phyloP scores from a whole-genome alignment of 345 rosid species.

The Melastoma malabathricum region DNA sequence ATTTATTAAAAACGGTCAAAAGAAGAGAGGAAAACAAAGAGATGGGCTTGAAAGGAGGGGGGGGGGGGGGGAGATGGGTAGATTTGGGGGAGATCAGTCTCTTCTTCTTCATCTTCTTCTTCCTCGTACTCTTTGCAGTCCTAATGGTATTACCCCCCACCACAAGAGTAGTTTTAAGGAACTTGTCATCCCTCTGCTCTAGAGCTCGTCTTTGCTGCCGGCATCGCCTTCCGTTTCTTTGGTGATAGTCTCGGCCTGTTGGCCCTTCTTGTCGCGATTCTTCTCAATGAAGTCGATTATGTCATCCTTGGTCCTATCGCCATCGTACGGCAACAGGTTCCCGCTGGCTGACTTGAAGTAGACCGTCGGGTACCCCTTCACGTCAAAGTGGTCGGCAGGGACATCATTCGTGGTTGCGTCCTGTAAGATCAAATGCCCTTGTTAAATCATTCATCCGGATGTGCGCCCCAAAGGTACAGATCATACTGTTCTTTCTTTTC shows the following conservation, averaged over 20 bases:
- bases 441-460: not conserved
- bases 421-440: conserved; percentile 17
- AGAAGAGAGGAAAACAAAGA: too few species aligned
- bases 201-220: conserved; percentile 52
- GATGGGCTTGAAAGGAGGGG: too few species aligned
- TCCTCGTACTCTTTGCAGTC: too few species aligned
- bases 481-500: too few species aligned
- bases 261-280: conserved; percentile 35
- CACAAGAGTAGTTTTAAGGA: too few species aligned
- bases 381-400: conserved; percentile 50
- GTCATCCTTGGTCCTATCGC: conserved; percentile 69
- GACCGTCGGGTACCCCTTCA: conserved; percentile 74
- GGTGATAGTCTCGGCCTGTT: conserved; percentile 5
- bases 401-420: conserved; percentile 84
- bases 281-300: conserved; percentile 72
- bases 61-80: too few species aligned
- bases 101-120: too few species aligned
- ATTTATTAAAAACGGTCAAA: too few species aligned
- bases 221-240: conserved; percentile 13
- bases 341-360: conserved; percentile 71
- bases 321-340: conserved; percentile 45
- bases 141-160: too few species aligned
- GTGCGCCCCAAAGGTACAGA: too few species aligned
- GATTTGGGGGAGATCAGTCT: too few species aligned
- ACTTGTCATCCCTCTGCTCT: conserved; percentile 8